Evolutionary conservation across 2,329 filamentous ascomycete species (phyloP), one percentile per base, ranked within the genome.

Genomic region (Ophiostoma sp.): DNA sequence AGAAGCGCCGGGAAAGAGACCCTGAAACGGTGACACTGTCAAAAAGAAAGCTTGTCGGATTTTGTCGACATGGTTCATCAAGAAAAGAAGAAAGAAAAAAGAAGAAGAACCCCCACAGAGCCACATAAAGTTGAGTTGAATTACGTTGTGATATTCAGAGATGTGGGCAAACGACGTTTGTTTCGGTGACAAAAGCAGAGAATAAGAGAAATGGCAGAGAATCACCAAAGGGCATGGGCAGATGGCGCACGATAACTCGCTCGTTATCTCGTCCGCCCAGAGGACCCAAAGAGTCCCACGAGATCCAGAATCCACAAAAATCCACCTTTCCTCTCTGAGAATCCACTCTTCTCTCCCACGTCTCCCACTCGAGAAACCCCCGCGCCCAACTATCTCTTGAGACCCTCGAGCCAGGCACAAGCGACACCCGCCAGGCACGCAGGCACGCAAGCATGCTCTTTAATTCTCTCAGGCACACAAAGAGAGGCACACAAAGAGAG

Each of bases 111-210:
- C 63, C 63, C 63, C 63, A 48, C 39, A 48, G 39, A 59, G 2
- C 22, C 12, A 31, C 25, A 36, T 25, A 12, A 25, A 28, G 25
- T 8, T 42, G 17, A 8, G 50, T 22, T 9, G 50, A 45, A 66
- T 45, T 66, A 66, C 61, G 61, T 66, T 66, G 61, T 45, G 61
- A 28, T 66, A 28, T 45, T 45, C 61, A 25, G 9, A 39, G n/a
- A 45, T 6, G 36, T 17, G 6, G 9, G 36, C 33, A 39, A 36
- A 68, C 31, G 25, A 28, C 17, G 12, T 12, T 8, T 19, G 15
- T 33, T 48, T 71, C 69, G 69, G 69, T 71, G 69, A 71, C 69
- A 63, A 57, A 61, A 63, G 12, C n/a, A 50, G 69, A 36, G 36
- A 71, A 42, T 52, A 22, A 42, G 33, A 61, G 52, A 52, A 25